Evolutionary conservation across 139 green algal genomes (phyloP).

Genomic region (Closterium sp.): DNA sequence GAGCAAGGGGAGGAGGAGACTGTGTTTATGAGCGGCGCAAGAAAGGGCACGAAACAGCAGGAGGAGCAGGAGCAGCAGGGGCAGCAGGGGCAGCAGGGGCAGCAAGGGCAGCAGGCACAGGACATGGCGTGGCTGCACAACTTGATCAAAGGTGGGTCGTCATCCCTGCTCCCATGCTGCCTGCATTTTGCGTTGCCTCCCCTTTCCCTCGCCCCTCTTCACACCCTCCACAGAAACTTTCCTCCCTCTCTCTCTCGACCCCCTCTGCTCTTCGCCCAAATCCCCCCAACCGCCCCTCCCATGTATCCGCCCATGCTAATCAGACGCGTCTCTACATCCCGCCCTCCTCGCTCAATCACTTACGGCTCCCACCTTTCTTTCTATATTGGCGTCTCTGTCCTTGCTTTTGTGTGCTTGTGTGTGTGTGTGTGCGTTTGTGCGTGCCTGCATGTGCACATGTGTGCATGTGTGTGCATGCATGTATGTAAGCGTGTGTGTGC

Average conservation of each 20-base stretch:
- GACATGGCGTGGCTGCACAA: background rate
- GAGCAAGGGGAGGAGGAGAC: background rate
- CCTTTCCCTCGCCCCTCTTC: background rate
- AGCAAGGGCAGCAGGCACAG: background rate
- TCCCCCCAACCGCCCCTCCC: too few species aligned
- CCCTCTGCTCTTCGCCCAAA: background rate
- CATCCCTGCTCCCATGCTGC: background rate
- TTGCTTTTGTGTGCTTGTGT: background rate
- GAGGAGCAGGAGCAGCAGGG: background rate
- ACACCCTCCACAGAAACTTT: too few species aligned
- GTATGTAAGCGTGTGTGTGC: background rate
- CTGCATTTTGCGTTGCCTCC: background rate
- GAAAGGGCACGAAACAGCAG: background rate
- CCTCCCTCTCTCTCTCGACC: background rate
- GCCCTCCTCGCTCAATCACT: too few species aligned
- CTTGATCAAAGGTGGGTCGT: background rate
- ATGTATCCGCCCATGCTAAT: too few species aligned
- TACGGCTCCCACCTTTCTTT: too few species aligned
- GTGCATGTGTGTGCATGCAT: background rate
- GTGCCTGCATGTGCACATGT: too few species aligned
- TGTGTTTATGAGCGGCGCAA: background rate
- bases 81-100: background rate
- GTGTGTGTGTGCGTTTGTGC: background rate
- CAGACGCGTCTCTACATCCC: too few species aligned
- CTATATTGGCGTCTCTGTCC: too few species aligned